Evolutionary conservation across 2,329 filamentous ascomycete species (phyloP).

Genomic region (Podosphaera xanthii): DNA sequence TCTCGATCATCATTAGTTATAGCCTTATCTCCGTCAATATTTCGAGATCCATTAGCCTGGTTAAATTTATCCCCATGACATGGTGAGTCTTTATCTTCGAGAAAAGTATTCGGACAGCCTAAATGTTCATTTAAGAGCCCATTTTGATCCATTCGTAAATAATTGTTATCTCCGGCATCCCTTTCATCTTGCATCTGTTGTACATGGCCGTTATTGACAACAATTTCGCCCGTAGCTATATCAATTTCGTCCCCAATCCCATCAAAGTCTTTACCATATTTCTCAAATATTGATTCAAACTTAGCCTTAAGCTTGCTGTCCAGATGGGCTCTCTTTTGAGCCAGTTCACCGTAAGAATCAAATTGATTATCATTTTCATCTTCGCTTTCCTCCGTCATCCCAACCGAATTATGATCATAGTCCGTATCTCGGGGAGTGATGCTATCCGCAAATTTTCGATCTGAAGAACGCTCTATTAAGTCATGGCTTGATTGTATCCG

Average conservation of each 20-base stretch:
- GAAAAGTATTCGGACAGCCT: constrained; percentile 3
- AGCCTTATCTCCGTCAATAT: not conserved
- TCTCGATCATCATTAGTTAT: constrained; percentile 13
- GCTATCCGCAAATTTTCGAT: not conserved
- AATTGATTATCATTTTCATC: constrained; percentile 11
- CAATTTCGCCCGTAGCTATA: constrained; percentile 52
- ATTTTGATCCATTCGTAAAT: constrained; percentile 4
- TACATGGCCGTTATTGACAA: constrained; percentile 83
- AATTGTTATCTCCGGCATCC: constrained; percentile 20
- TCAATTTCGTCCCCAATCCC: constrained; percentile 80
- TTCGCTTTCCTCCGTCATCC: not conserved
- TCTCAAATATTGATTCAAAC: constrained; percentile 74
- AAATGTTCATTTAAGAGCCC: constrained; percentile 8
- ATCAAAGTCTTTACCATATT: constrained; percentile 65
- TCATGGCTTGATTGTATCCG: not conserved
- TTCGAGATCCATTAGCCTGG: not conserved
- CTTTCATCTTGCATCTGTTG: constrained; percentile 35
- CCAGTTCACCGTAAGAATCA: constrained; percentile 32
- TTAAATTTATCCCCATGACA: constrained; percentile 4
- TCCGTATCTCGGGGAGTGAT: not conserved
- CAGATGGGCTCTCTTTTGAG: constrained; percentile 39
- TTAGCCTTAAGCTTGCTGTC: constrained; percentile 55
- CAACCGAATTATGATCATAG: not conserved
- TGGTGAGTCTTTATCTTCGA: constrained; percentile 7
- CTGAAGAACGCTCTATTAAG: not conserved